These are phyloP conservation scores for Aspergillus aculeatinus DNA, from an alignment of 2,329 filamentous ascomycete genomes.

Conservation along the genomic window DNA sequence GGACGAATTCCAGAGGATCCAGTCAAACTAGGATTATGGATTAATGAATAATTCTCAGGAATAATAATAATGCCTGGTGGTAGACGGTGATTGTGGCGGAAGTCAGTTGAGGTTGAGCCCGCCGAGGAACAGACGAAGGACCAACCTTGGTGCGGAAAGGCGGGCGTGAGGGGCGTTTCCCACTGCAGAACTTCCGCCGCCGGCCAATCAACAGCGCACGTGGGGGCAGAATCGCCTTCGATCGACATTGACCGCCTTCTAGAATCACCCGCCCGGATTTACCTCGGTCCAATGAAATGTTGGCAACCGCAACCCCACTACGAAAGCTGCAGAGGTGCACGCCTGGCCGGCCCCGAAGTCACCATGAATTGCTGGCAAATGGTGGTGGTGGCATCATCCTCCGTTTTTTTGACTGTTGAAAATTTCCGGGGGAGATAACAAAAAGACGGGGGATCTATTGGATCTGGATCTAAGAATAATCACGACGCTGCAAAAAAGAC, in stretches of 20 bases:
- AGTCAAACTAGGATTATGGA: not conserved
- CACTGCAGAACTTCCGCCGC: slow-evolving; percentile 8
- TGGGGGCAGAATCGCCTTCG: slow-evolving; percentile 30
- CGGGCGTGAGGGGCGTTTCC: slow-evolving; percentile 9
- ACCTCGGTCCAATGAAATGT: slow-evolving; percentile 11
- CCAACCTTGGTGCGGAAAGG: slow-evolving; percentile 10
- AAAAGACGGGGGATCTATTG: not conserved
- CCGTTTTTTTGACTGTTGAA: not conserved
- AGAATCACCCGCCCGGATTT: not conserved
- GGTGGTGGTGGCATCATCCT: not conserved
- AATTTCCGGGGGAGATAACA: not conserved
- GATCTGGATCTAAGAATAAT: not conserved
- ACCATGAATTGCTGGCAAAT: not conserved
- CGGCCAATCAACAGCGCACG: slow-evolving; percentile 34
- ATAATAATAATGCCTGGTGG: not conserved
- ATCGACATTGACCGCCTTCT: slow-evolving; percentile 22
- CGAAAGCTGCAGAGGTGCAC: not conserved
- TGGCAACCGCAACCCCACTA: not conserved
- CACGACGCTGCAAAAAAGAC: not conserved
- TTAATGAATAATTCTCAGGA: not conserved
- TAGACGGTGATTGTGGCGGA: not conserved
- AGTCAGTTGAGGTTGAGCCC: not conserved
- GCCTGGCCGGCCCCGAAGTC: slow-evolving; percentile 1
- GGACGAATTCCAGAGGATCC: no score
- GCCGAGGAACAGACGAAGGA: not conserved